phyloP scores from a whole-genome alignment of 495 filamentous ascomycete species.

The Cercophora samala region DNA sequence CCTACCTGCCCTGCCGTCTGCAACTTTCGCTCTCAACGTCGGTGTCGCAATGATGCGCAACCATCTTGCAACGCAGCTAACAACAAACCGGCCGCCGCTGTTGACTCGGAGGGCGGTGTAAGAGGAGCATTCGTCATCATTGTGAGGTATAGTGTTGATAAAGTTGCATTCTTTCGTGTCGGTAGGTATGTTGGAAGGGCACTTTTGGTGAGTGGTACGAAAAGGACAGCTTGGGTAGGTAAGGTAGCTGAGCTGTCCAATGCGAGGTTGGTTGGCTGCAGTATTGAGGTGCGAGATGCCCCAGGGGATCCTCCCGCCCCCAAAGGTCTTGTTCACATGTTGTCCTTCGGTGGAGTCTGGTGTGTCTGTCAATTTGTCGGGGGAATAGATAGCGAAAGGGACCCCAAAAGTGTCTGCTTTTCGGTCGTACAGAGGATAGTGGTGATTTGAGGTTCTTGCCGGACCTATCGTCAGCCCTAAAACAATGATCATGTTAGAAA shows the following conservation, averaged over 20 bases:
- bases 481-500: neutral
- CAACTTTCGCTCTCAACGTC: neutral
- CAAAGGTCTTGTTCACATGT: neutral
- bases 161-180: neutral
- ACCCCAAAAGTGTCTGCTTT: neutral
- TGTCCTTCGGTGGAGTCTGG: neutral
- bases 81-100: no score
- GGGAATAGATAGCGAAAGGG: neutral
- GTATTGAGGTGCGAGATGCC: no score
- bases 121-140: neutral
- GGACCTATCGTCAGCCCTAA: neutral
- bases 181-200: no score
- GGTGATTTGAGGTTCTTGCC: neutral
- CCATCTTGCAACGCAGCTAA: no score
- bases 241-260: no score
- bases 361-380: neutral
- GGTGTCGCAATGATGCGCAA: neutral
- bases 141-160: neutral
- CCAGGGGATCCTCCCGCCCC: neutral
- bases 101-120: neutral
- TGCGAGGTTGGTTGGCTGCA: no score
- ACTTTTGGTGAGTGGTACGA: no score
- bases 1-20: no score
- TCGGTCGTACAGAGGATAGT: neutral
- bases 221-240: no score